Conservation (phyloP, 371 early-diverging fungal genomes). For the Umbelopsis sp. region DNA sequence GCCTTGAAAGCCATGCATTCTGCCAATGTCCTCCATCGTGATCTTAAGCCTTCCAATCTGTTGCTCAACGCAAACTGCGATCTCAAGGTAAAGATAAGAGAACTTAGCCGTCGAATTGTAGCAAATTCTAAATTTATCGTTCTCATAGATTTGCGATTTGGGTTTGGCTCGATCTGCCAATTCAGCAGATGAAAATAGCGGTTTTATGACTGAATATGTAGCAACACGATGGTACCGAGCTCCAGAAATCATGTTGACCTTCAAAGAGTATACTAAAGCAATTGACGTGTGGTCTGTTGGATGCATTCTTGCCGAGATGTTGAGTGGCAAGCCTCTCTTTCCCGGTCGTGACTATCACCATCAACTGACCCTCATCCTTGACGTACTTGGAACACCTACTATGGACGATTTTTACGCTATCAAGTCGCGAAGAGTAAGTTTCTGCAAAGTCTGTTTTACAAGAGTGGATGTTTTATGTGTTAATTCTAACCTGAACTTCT, state of each 20-base stretch:
- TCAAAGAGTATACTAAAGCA: slow-evolving; percentile 93
- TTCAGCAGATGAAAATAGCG: slow-evolving; percentile 84
- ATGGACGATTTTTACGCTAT: slow-evolving; percentile 86
- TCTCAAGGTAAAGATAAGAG: slow-evolving; percentile 66
- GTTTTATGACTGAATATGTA: slow-evolving; percentile 97
- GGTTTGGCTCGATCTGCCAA: slow-evolving; percentile 92
- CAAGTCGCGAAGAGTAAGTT: slow-evolving; percentile 68
- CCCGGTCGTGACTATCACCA: slow-evolving; percentile 93
- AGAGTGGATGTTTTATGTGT: neutral
- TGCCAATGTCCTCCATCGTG: slow-evolving; percentile 97
- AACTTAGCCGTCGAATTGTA: neutral
- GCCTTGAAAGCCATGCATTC: slow-evolving; percentile 98
- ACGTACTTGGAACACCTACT: slow-evolving; percentile 96
- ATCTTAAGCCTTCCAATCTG: slow-evolving; percentile 96
- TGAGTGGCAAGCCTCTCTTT: slow-evolving; percentile 89
- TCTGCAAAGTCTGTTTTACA: neutral
- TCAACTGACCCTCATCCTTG: slow-evolving; percentile 97
- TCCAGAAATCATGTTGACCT: slow-evolving; percentile 97
- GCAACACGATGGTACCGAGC: slow-evolving; percentile 99
- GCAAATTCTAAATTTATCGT: neutral
- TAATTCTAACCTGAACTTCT: neutral
- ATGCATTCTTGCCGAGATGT: slow-evolving; percentile 96
- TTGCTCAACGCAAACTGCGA: slow-evolving; percentile 98
- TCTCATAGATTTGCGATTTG: slow-evolving; percentile 85
- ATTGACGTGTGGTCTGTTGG: slow-evolving; percentile 99